Evolutionary conservation across 2,329 filamentous ascomycete species (phyloP), one percentile per base, ranked within the genome.

Genomic region (Xylaria sp.): DNA sequence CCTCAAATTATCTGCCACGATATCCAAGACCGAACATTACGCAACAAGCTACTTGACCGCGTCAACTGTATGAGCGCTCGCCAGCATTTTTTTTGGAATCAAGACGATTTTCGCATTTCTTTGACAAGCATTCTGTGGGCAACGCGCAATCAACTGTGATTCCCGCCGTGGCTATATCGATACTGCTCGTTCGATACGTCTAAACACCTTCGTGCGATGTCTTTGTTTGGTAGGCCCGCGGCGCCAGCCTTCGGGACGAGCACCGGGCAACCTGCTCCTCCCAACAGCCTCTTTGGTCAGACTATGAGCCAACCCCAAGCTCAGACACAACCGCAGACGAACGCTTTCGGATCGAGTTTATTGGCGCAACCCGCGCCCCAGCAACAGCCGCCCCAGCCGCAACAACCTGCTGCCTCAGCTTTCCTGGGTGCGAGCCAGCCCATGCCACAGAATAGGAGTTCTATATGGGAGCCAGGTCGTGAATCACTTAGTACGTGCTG

Each of bases 381-480:
- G 53, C 79, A 79, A 45, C 81, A 80, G 42, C 78, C 79, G 33
- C 77, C 81, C 45, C 75, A 75, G 36, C 78, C 75, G 33, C 78
- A 79, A 45, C 72, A 72, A 27, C 74, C 78, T 83, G 75, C 79
- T 79, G 72, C 81, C 82, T 75, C 83, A 78, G 22, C 72, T 74
- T 65, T 81, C 78, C 33, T 84, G 80, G 75, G 82, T 79, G 54
- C 83, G 79, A 77, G 83, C 80, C 60, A 79, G 63, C 72, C 71
- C 13, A 79, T 84, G 69, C 45, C 42, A 22, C 61, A 68, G 45
- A 71, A 69, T 22, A 71, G 67, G 29, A 73, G 70, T 47, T 69
- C 72, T 27, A 72, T 77, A 59, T 77, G 75, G 76, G 76, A 78
- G 60, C 72, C 72, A 22, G 74, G 74, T 29, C 74, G 75, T 55